phyloP scores from a whole-genome alignment of 176 grass and related monocot species.

The Bromus sterilis region DNA sequence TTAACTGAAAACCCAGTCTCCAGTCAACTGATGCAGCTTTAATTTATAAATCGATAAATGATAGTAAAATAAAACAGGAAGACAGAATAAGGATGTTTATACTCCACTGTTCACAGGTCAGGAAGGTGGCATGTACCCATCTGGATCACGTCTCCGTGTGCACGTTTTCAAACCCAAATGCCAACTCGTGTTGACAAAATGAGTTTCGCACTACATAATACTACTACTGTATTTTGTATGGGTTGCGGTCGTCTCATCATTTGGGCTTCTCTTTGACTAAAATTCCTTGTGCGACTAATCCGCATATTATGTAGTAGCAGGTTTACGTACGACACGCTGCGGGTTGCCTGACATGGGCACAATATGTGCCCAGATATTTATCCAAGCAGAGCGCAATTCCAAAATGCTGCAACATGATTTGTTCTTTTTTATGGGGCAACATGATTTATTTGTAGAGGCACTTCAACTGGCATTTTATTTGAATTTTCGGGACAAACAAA shows the following conservation, averaged over 20 bases:
- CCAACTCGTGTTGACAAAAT: slow-evolving; percentile 7
- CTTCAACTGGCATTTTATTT: no score
- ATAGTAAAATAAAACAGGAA: background rate
- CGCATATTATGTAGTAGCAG: no score
- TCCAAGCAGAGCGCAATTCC: no score
- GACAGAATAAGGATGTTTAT: background rate
- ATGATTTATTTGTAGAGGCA: no score
- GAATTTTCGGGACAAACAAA: no score
- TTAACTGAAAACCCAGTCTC: background rate
- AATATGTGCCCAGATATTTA: no score
- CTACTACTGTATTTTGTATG: background rate
- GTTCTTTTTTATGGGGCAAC: no score
- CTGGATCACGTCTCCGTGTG: background rate
- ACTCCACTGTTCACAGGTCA: background rate
- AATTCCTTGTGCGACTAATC: background rate
- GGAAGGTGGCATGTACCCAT: background rate
- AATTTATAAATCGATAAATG: no score
- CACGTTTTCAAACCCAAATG: background rate
- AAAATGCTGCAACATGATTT: no score
- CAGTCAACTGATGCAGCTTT: background rate
- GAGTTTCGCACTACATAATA: no score
- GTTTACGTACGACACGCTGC: no score
- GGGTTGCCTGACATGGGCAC: no score
- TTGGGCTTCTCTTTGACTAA: background rate
- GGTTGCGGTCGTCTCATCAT: slow-evolving; percentile 1